Base-by-base conservation (phyloP, 148 eudicot genomes). In the Polygonum maritimum region DNA sequence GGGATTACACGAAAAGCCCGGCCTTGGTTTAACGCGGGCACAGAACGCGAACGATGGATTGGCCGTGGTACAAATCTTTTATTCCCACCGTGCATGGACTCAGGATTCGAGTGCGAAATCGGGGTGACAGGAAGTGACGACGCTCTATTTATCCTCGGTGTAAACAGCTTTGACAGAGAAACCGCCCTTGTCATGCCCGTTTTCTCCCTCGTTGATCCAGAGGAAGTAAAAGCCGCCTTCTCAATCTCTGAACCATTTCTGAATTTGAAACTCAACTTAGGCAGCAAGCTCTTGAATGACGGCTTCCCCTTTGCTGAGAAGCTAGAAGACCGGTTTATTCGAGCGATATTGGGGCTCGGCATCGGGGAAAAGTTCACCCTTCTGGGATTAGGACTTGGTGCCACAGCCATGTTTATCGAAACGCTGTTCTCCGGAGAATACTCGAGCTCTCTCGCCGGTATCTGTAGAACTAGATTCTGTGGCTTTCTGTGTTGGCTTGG, bases 201-300 rank as follows among this genome's bases (percentile, higher is more conserved):
- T 82, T 84, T 89, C 55, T 79, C 84, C n/a, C 76, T 80, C 48
- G 79, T 49, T 21, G 76, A 75, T 60, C 90, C 86, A n/a, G 94
- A 85, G 73, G 84, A 89, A 69, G 88, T 90, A 62, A 95, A 2
- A n/a, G 89, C 92, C 76, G 91, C 90, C 81, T 88, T 90, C 80
- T 89, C 98, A 67, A 87, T 82, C 45, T 90, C 98, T 39, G 90
- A 80, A 81, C 79, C 80, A 69, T 87, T 88, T 36, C 85, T 80
- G 55, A 89, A 90, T 74, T 89, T 95, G 83, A 90, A 92, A 83
- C 96, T 95, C 40, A 95, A 85, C 86, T 80, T 95, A 26, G 97
- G 92, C 72, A 92, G 82, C 4, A 95, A 87, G 82, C 47, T 88
- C 86, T 83, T 95, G 54, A 86, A 73, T 58, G 94, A 74, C 77